Evolutionary conservation across 371 early-diverging fungal genomes (phyloP), one percentile per base, ranked within the genome.

Genomic region (Mucor ambiguus): DNA sequence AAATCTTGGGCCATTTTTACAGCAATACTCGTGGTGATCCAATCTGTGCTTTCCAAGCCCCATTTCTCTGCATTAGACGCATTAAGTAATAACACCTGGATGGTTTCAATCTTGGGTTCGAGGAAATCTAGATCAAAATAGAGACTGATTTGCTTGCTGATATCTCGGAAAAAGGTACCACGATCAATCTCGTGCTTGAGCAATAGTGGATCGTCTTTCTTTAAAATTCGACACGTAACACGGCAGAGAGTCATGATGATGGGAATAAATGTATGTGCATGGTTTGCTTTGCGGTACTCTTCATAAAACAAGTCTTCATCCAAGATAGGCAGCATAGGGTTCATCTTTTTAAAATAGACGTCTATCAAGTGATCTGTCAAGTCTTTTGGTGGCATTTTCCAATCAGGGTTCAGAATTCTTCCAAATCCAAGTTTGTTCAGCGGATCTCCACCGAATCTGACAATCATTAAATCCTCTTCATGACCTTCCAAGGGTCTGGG

Each of bases 1-100:
- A 81, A 59, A 52, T 78, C 81, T 46, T 81, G 81, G 0, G 81
- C 81, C 81, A 81, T 78, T 66, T 81, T 81, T 9, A 76, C 75
- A 6, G 76, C 81, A 9, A 81, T 68, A 63, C 81, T 76, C n/a
- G 68, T 70, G 14, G 58, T 55, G 20, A 81, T 61, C 81, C 81
- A 81, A 64, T 74, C 71, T 7, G 43, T 30, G 30, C 76, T 74
- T 41, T 81, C 68, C 10, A 72, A 28, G 2, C 64, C 66, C 81
- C 81, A 81, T 55, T 69, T 69, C 0, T 67, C 43, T 3, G 76
- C 59, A 58, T 61, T 69, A 10, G 69, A 57, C 0, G 73, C 68
- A 28, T 37, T 58, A 2, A 77, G 30, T 11, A 81, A 33, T n/a
- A 81, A 44, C 9, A 71, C 58, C 55, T 81, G 81, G 30, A 78